Base-by-base conservation (phyloP, 495 filamentous ascomycete genomes). In the Aspergillus baeticus region DNA sequence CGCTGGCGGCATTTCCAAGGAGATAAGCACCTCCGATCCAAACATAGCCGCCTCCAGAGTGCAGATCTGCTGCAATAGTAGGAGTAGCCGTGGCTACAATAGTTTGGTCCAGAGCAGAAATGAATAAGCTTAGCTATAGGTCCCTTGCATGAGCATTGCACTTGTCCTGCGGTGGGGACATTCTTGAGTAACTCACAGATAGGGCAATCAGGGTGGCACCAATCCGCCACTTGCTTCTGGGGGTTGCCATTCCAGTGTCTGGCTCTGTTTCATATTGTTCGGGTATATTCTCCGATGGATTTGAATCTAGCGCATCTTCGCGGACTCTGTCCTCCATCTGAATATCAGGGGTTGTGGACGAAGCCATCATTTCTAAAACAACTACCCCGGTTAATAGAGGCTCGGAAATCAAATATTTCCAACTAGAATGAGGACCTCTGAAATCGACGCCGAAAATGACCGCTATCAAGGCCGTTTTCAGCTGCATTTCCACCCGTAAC, bases 1-100 rank as follows among this genome's bases (percentile, higher is more conserved):
- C 67, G 26, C 70, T 73, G n/a, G 81, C 79, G 0, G 81, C 77
- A 63, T 76, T 80, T 3, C 79, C 78, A 15, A 82, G 72, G 34
- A 83, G 67, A 59, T 87, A 91, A 10, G 87, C 84, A 37, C 78
- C 82, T 18, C 85, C 85, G 54, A 89, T 84, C 86, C 86, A 88
- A 31, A 78, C 73, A 66, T 86, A 87, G 21, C 85, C 84, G 2
- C 80, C 68, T 7, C 79, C 78, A 14, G 83, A 82, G 31, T 83
- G 67, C n/a, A 89, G 69, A 23, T 84, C 71, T 1, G 77, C 65
- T 2, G 82, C 70, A 36, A 85, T 83, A 0, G 79, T 80, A 1
- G 84, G 84, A 31, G 86, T 79, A 14, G 82, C 78, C 2, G 83
- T 87, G 7, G 84, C 77, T 58, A 85, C 73, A 37, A 87, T 85